These are phyloP conservation scores for Harrya chromipes DNA, from an alignment of 768 basidiomycete species.

Conservation along the genomic window DNA sequence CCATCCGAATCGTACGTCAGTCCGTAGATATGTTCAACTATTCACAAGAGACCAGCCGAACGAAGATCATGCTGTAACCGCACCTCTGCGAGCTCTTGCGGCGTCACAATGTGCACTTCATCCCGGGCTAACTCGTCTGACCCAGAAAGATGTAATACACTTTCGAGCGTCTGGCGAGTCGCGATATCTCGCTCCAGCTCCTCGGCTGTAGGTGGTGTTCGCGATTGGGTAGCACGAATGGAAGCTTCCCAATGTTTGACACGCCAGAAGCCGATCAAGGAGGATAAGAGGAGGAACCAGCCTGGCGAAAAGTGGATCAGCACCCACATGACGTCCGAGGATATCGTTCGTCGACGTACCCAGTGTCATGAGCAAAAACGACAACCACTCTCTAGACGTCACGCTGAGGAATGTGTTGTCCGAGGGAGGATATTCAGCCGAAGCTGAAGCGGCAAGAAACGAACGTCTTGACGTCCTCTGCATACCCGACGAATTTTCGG, in stretches of 20 bases:
- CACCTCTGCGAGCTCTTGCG: slow-evolving; percentile 38
- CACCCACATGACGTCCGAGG: neutral
- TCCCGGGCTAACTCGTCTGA: slow-evolving; percentile 21
- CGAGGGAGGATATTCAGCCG: slow-evolving; percentile 20
- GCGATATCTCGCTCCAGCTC: slow-evolving; percentile 50
- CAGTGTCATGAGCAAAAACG: slow-evolving; percentile 88
- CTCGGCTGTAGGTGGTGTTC: slow-evolving; percentile 30
- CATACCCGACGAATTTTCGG: slow-evolving; percentile 15
- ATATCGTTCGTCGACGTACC: slow-evolving; percentile 40
- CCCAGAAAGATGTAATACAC: slow-evolving; percentile 46
- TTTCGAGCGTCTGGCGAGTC: slow-evolving; percentile 49
- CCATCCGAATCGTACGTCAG: slow-evolving; percentile 8
- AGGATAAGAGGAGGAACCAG: slow-evolving; percentile 90
- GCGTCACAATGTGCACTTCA: slow-evolving; percentile 23
- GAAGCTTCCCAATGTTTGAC: slow-evolving; percentile 82
- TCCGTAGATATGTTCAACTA: neutral
- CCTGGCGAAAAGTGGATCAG: slow-evolving; percentile 41
- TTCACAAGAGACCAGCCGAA: slow-evolving; percentile 52
- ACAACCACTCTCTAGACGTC: slow-evolving; percentile 80
- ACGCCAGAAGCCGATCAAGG: slow-evolving; percentile 77
- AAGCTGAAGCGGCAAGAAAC: slow-evolving; percentile 22
- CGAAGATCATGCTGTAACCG: slow-evolving; percentile 48
- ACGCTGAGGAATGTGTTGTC: slow-evolving; percentile 30
- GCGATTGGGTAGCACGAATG: slow-evolving; percentile 45
- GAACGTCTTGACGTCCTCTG: slow-evolving; percentile 17